Base-by-base conservation (phyloP, 139 green algal genomes). In the Chlorella ohadii region DNA sequence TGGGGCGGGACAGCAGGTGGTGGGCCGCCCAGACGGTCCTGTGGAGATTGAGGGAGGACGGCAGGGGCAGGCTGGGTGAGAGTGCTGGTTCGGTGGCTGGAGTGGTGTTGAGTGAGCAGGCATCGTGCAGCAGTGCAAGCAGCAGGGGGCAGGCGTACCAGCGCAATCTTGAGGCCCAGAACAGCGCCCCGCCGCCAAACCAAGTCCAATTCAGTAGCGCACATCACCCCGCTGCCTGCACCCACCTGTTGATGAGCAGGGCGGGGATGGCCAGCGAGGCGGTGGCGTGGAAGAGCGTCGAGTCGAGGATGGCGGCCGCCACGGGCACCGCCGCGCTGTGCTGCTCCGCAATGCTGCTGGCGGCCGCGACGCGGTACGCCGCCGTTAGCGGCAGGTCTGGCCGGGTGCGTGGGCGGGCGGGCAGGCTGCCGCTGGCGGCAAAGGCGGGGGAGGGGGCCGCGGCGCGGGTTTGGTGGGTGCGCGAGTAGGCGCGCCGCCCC, bases 21-120 rank as follows among this genome's bases (percentile, higher is more conserved):
- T 28, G 27, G 20, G 38, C 41, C 17, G 72, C 82, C 82, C 82
- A 87, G 47, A 87, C 82, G 1, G 82, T 82, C n/a, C 82, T 72
- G 57, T 7, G 36, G 36, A 5, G 25, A n/a, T 15, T 9, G 13
- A 22, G 34, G 38, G 36, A 51, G 44, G 44, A n/a, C 44, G 9
- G 11, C 57, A 20, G 39, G 23, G 74, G 74, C 36, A 19, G 39
- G 23, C 19, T 11, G 7, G 9, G 57, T 9, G 34, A 55, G 34
- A 23, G 34, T 28, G 44, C 44, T n/a, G n/a, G n/a, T n/a, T n/a
- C n/a, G n/a, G n/a, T n/a, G n/a, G n/a, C n/a, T n/a, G n/a, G n/a
- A n/a, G n/a, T n/a, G n/a, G n/a, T n/a, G n/a, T n/a, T n/a, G n/a
- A n/a, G n/a, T 51, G 44, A 51, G 44, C 44, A 51, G 44, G 44